A percentile compares a stretch with the other conserved stretches of the same genome.
Evolutionary conservation across 345 rosid species (phyloP).

Genomic region (Eutrema yunnanense): DNA sequence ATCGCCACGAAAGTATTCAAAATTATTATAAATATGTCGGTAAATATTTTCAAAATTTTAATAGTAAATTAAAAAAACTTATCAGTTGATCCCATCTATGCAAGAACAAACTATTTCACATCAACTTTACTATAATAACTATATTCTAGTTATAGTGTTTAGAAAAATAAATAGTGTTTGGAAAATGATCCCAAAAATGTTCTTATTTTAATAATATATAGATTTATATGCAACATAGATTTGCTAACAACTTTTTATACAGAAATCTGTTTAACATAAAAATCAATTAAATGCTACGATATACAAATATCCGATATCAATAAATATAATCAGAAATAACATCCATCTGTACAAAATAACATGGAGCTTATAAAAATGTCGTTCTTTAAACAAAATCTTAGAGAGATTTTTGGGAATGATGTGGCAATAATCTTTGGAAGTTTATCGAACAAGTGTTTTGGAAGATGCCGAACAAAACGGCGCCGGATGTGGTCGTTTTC

Average conservation of each 20-base stretch:
- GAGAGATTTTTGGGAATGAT: not conserved
- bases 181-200: rapidly evolving
- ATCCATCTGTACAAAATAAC: not conserved
- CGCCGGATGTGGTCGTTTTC: slow-evolving; percentile 16
- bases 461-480: slow-evolving; percentile 17
- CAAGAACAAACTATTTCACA: not conserved
- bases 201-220: no score
- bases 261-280: not conserved
- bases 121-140: not conserved
- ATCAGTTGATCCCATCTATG: not conserved
- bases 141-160: no score
- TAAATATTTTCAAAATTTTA: not conserved
- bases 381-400: not conserved
- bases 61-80: not conserved
- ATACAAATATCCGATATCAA: not conserved
- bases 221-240: not conserved
- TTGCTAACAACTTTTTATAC: not conserved
- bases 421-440: slow-evolving; percentile 7
- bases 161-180: no score
- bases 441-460: not conserved
- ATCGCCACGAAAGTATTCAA: not conserved
- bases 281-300: not conserved
- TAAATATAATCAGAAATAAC: not conserved
- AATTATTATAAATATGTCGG: not conserved
- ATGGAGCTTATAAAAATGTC: not conserved